These are phyloP conservation scores for Epichloe sylvatica DNA, from an alignment of 2,329 filamentous ascomycete species.

Conservation along the genomic window DNA sequence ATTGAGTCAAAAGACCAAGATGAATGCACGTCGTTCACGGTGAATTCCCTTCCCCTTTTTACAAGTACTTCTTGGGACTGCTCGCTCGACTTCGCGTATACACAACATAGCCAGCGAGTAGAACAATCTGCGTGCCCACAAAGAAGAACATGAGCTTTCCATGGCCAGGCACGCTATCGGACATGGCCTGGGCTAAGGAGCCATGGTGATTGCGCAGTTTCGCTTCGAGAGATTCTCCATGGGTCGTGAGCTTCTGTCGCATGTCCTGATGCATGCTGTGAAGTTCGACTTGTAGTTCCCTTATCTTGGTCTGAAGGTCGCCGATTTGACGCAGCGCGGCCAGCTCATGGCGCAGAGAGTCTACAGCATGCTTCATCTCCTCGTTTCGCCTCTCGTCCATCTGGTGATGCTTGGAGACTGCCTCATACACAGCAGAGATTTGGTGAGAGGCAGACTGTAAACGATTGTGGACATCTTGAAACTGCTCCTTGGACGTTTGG, in stretches of 20 bases:
- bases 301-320: conserved; percentile 30
- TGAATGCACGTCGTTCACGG: too few relatives aligned
- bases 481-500: conserved; percentile 46
- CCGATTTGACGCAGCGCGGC: conserved; percentile 32
- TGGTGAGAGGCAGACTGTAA: conserved; percentile 62
- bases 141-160: conserved; percentile 51
- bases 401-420: conserved; percentile 36
- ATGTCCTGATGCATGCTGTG: conserved; percentile 42
- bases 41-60: conserved; percentile 11
- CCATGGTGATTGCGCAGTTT: conserved; percentile 37
- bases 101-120: conserved; percentile 53
- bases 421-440: conserved; percentile 46
- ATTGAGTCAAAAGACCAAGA: background rate
- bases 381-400: conserved; percentile 42
- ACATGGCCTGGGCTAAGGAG: conserved; percentile 33
- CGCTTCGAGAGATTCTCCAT: conserved; percentile 39
- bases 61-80: conserved; percentile 88
- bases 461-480: conserved; percentile 73
- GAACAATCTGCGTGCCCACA: conserved; percentile 57
- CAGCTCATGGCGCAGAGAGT: conserved; percentile 32
- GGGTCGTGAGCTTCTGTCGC: conserved; percentile 32
- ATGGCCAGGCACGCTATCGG: conserved; percentile 35
- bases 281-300: conserved; percentile 44
- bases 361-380: conserved; percentile 35
- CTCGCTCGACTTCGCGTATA: conserved; percentile 68